Evolutionary conservation across 306 rosid genomes (phyloP), one percentile per base, ranked within the genome.

Genomic region (Corylus americana): DNA sequence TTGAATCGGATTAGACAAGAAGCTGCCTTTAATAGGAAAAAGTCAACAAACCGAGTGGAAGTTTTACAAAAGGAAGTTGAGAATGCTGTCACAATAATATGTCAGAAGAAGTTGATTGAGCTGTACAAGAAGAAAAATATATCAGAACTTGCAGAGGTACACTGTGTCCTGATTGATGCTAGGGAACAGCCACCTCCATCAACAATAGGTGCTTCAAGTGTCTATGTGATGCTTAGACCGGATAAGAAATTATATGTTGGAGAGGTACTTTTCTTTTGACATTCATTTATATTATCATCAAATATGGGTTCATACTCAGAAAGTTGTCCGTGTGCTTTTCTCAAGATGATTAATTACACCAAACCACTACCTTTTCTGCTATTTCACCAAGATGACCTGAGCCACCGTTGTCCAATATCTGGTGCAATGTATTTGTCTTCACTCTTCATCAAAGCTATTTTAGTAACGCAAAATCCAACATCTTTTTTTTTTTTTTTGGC

Each of bases 171-270:
- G 27, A 85, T 92, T 76, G 83, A 87, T 75, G 48, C 90, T 7
- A 82, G 91, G 86, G 96, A 95, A 83, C 88, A 81, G 78, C 98
- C 98, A 17, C 98, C 98, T 79, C 98, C 97, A 2, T 91, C 93
- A 49, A 89, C 97, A 27, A 76, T 95, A 45, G 98, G 98, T 74
- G 90, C 92, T 81, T 92, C 98, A 13, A 85, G 97, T 35, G 98
- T 92, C 79, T 92, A 95, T 69, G 91, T 92, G 71, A 92, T 95
- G 77, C 82, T 95, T 75, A 87, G 91, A 80, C 92, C 94, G 17
- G 95, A 95, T 80, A 85, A 86, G 61, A 91, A 85, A 79, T 83
- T 95, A 27, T 95, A 95, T 12, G 91, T 95, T 2, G 98, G 96
- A 83, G 87, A 95, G 98, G 98, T 95, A 91, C 54, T 58, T 75